phyloP scores from a whole-genome alignment of 306 rosid species.

The Vigna mungo region DNA sequence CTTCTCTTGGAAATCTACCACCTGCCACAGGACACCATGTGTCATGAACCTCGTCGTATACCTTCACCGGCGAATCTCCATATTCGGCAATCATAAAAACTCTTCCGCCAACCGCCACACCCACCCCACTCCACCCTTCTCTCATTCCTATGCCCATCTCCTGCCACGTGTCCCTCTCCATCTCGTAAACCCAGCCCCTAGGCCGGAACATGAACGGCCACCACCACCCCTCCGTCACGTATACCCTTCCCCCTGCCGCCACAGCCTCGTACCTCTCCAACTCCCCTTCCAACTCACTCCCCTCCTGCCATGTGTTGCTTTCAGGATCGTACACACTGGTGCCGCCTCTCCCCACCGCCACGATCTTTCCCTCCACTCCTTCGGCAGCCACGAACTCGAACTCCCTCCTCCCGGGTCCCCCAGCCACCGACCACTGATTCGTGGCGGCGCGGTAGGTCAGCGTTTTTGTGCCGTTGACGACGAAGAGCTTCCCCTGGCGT shows the following conservation, averaged over 20 bases:
- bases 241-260: slow-evolving; percentile 53
- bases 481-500: slow-evolving; percentile 61
- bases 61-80: slow-evolving; percentile 67
- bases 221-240: slow-evolving; percentile 79
- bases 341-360: slow-evolving; percentile 48
- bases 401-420: slow-evolving; percentile 6
- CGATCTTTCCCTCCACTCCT: slow-evolving; percentile 46
- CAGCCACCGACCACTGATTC: slow-evolving; percentile 56
- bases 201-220: slow-evolving; percentile 72
- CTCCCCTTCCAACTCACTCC: slow-evolving; percentile 2
- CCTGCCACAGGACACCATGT: slow-evolving; percentile 67
- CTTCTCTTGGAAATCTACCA: slow-evolving; percentile 60
- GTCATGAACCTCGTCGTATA: slow-evolving; percentile 55
- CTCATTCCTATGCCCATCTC: slow-evolving; percentile 60
- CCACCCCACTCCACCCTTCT: slow-evolving; percentile 75
- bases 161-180: slow-evolving; percentile 53
- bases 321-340: slow-evolving; percentile 54
- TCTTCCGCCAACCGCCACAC: slow-evolving; percentile 52
- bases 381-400: slow-evolving; percentile 56
- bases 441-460: slow-evolving; percentile 51
- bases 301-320: slow-evolving; percentile 53
- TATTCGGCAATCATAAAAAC: slow-evolving; percentile 61
- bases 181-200: slow-evolving; percentile 53
- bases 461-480: slow-evolving; percentile 45
- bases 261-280: slow-evolving; percentile 47